Evolutionary conservation across 2,329 filamentous ascomycete genomes (phyloP), one percentile per base, ranked within the genome.

Genomic region (Incumbomyces delicatus): DNA sequence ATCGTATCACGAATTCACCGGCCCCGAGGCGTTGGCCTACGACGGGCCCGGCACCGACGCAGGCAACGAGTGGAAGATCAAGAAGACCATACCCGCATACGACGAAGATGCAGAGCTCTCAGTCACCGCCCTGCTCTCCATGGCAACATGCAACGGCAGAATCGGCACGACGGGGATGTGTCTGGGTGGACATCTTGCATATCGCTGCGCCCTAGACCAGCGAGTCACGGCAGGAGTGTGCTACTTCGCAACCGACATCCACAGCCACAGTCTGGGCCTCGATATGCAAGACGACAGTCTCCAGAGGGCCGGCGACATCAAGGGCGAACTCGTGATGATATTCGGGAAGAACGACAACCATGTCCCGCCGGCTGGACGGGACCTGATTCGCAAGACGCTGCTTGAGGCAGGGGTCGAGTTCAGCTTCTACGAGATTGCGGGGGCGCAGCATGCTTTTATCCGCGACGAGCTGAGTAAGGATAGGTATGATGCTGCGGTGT

Each of bases 391-490:
- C 49, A 78, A 78, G 63, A 89, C 87, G 51, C 72, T 95, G 57
- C 80, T 89, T 57, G 86, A 87, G 17, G 78, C 81, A 5, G 83
- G 83, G 8, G 76, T 83, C 4, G 72, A 76, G 8, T 89, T 90
- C 59, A 83, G 79, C 60, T 95, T 87, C 63, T 87, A 92, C 66
- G 89, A 95, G 68, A 80, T 85, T 54, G 85, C 87, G n/a, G 90
- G 87, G 80, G 88, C 89, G 2, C 89, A 95, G 66, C 89, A 94
- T 69, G 89, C 89, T 4, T 95, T 95, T 62, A 94, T 95, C 63
- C 76, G 89, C 14, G 89, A 95, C 60, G 89, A 95, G 70, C 71
- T 92, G 49, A 88, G 84, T 65, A 95, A 95, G 68, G 89, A 88
- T n/a, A 76, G 89, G 20, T 95, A 95, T 60, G 89, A 95, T 62